Percentiles rank a stretch among this genome's conserved stretches.
Conservation (phyloP, 2,329 filamentous ascomycete species). For the Aureobasidium musti region DNA sequence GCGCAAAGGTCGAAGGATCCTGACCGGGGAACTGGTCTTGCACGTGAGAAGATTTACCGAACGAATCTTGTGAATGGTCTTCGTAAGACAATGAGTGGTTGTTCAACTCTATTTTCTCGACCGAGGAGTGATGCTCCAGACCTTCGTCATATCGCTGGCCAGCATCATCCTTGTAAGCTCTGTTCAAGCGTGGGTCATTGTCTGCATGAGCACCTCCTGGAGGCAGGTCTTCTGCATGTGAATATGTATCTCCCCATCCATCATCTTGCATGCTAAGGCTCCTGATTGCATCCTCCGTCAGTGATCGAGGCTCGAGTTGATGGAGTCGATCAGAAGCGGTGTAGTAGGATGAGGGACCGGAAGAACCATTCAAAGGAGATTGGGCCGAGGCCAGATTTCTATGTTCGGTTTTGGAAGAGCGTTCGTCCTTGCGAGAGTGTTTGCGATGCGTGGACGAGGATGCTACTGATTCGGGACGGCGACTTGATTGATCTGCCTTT, state of each 20-base stretch:
- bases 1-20: constrained; percentile 50
- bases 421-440: constrained; percentile 37
- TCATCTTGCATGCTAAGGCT: constrained; percentile 38
- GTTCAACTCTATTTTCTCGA: neutral
- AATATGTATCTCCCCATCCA: constrained; percentile 36
- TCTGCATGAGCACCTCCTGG: neutral
- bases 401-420: constrained; percentile 31
- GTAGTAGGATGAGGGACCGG: constrained; percentile 43
- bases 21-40: constrained; percentile 61
- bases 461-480: constrained; percentile 42
- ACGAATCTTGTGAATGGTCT: neutral
- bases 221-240: neutral
- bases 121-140: neutral
- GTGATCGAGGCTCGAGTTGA: constrained; percentile 32
- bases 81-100: neutral
- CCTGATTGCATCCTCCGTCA: constrained; percentile 42
- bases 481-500: constrained; percentile 38
- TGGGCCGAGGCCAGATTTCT: constrained; percentile 35
- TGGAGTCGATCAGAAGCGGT: constrained; percentile 39
- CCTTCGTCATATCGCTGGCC: neutral
- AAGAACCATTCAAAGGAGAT: constrained; percentile 34
- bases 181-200: neutral
- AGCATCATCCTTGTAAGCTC: neutral
- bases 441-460: constrained; percentile 42
- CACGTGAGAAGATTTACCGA: constrained; percentile 35